A percentile compares a stretch with the other conserved stretches of the same genome.
Evolutionary conservation across 768 basidiomycete genomes (phyloP).

Genomic region (Trametes cubensis): DNA sequence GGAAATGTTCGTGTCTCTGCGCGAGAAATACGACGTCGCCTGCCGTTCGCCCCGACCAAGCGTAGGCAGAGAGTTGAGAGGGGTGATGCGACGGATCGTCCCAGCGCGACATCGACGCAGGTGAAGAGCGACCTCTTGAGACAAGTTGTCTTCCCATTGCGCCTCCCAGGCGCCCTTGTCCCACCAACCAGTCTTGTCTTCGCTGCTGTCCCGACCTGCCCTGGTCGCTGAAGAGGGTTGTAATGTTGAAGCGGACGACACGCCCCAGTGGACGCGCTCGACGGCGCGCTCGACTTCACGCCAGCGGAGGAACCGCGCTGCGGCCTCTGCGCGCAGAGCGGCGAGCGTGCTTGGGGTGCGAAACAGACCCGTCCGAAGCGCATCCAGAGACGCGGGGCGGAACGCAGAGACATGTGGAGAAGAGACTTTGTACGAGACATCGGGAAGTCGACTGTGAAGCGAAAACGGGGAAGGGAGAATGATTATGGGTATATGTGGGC

Average conservation of each 20-base stretch:
- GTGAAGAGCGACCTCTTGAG: constrained; percentile 59
- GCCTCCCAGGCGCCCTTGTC: constrained; percentile 68
- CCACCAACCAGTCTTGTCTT: constrained; percentile 40
- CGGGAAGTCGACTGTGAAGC: neutral
- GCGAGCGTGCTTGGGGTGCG: constrained; percentile 63
- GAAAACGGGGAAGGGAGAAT: constrained; percentile 42
- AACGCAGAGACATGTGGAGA: constrained; percentile 48
- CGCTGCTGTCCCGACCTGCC: neutral
- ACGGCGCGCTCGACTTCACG: constrained; percentile 66
- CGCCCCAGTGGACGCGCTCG: constrained; percentile 41
- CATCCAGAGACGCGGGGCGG: constrained; percentile 50
- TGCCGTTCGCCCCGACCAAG: neutral
- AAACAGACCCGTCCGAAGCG: constrained; percentile 63
- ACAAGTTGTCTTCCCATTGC: constrained; percentile 63
- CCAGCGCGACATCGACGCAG: constrained; percentile 43
- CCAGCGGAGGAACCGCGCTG: constrained; percentile 73
- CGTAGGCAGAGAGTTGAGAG: constrained; percentile 10
- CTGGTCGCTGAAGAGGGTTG: constrained; percentile 16
- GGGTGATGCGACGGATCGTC: constrained; percentile 8
- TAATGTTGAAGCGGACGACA: constrained; percentile 16
- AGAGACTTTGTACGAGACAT: constrained; percentile 18
- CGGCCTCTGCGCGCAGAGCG: constrained; percentile 61
- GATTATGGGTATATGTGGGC: constrained; percentile 59
- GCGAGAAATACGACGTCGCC: constrained; percentile 11
- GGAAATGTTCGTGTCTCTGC: neutral